These are phyloP conservation scores for Lagenidium giganteum DNA, from an alignment of 352 stramenopile species.

Conservation along the genomic window DNA sequence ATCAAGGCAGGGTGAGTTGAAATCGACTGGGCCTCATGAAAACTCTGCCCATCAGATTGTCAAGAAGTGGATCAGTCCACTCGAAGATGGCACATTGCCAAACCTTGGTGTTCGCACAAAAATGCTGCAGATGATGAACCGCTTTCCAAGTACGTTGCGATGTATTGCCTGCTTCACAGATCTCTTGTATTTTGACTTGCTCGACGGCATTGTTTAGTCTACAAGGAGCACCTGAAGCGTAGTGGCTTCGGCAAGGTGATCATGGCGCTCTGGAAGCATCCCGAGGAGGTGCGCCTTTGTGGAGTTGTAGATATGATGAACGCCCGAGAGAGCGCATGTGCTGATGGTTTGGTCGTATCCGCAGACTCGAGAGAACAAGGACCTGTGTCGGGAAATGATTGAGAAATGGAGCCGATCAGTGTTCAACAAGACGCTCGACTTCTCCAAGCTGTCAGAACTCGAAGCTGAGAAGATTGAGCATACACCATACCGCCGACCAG, in stretches of 20 bases:
- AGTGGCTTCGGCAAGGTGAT: constrained; percentile 86
- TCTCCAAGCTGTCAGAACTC: constrained; percentile 78
- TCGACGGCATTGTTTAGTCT: constrained; percentile 36
- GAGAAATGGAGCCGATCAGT: constrained; percentile 85
- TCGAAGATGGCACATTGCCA: constrained; percentile 69
- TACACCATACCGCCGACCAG: constrained; percentile 57
- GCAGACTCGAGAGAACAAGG: constrained; percentile 83
- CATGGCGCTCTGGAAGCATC: constrained; percentile 87
- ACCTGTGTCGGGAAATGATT: constrained; percentile 77
- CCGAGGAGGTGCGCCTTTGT: constrained; percentile 48
- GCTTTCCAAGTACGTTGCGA: constrained; percentile 52
- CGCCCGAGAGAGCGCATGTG: constrained; percentile 4
- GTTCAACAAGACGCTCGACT: constrained; percentile 87
- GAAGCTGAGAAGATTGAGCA: constrained; percentile 85
- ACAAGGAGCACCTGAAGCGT: constrained; percentile 87
- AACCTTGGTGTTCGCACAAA: constrained; percentile 85
- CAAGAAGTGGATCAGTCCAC: constrained; percentile 87
- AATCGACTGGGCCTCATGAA: too few relatives aligned
- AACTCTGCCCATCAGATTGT: too few relatives aligned
- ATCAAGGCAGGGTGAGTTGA: too few relatives aligned
- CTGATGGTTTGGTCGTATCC: not conserved
- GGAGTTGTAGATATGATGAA: not conserved
- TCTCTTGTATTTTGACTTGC: too few relatives aligned
- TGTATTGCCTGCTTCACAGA: not conserved
- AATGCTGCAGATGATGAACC: constrained; percentile 79